Percentiles rank a stretch among this genome's conserved stretches.
These are phyloP conservation scores for Lentinula detonsa DNA, from an alignment of 768 basidiomycete species.

Conservation along the genomic window DNA sequence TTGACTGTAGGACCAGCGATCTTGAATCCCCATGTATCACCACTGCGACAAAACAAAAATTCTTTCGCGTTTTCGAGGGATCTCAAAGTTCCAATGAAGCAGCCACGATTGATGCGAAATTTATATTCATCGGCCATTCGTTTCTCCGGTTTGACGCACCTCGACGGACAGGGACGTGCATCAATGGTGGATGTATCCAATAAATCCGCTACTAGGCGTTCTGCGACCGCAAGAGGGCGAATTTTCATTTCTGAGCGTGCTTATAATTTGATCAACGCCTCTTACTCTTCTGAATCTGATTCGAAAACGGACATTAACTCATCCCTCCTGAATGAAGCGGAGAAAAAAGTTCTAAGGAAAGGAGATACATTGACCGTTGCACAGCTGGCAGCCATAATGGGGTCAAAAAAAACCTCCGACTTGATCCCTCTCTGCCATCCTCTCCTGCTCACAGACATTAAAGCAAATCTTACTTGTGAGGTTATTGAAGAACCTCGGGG, in stretches of 20 bases:
- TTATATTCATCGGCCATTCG: neutral
- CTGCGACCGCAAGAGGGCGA: conserved; percentile 68
- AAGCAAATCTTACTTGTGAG: conserved; percentile 55
- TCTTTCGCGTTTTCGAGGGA: neutral
- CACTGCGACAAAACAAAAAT: neutral
- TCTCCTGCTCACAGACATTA: conserved; percentile 63
- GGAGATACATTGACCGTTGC: conserved; percentile 71
- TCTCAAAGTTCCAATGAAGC: neutral
- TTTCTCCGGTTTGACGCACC: conserved; percentile 1
- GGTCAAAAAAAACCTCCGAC: conserved; percentile 73
- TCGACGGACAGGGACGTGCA: conserved; percentile 44
- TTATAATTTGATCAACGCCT: conserved; percentile 53
- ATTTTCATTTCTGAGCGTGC: conserved; percentile 65
- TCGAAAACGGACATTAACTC: conserved; percentile 3
- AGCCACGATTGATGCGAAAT: neutral
- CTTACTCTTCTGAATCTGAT: conserved; percentile 22
- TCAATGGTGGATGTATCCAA: conserved; percentile 78
- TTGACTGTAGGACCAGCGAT: conserved; percentile 3
- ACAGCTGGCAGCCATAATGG: conserved; percentile 86
- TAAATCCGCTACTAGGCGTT: conserved; percentile 57
- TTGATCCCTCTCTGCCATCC: conserved; percentile 89
- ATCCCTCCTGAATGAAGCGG: conserved; percentile 24
- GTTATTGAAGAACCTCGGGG: neutral
- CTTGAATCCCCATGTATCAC: neutral
- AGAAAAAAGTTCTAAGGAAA: conserved; percentile 52